Percentiles rank a stretch among this genome's conserved stretches.
Conservation (phyloP, 2,329 filamentous ascomycete species). For the Nemania sp. region DNA sequence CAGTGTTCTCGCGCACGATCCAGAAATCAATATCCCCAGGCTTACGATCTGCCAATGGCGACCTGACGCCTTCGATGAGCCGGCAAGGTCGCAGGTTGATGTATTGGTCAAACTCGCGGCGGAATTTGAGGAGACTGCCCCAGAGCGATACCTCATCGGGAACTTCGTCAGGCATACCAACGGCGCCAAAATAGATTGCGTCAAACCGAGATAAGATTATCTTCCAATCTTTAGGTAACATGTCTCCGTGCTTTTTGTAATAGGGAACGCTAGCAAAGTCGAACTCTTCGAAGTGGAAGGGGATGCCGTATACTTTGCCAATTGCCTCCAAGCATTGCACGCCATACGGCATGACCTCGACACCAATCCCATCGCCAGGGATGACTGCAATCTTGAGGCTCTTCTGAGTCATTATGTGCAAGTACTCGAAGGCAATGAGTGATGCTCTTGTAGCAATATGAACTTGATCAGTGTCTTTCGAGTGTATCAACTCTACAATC, state of each 20-base stretch:
- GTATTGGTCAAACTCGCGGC: constrained; percentile 70
- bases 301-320: constrained; percentile 52
- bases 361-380: constrained; percentile 71
- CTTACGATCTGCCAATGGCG: constrained; percentile 50
- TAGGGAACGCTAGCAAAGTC: constrained; percentile 70
- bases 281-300: constrained; percentile 64
- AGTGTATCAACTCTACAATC: no score
- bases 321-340: constrained; percentile 62
- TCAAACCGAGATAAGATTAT: constrained; percentile 62
- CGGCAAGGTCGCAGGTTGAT: constrained; percentile 69
- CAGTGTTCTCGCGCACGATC: constrained; percentile 67
- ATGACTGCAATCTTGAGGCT: constrained; percentile 61
- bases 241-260: constrained; percentile 50
- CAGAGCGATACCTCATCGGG: constrained; percentile 71
- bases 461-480: no score
- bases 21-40: constrained; percentile 67
- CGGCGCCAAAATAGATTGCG: constrained; percentile 70
- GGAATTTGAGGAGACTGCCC: constrained; percentile 68
- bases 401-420: neutral
- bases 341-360: constrained; percentile 68
- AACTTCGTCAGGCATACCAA: constrained; percentile 59
- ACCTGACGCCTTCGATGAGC: constrained; percentile 16
- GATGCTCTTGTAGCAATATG: no score
- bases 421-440: neutral
- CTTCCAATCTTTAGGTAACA: constrained; percentile 51